Conservation (phyloP, 2,329 filamentous ascomycete species). For the Coniochaeta sp. region DNA sequence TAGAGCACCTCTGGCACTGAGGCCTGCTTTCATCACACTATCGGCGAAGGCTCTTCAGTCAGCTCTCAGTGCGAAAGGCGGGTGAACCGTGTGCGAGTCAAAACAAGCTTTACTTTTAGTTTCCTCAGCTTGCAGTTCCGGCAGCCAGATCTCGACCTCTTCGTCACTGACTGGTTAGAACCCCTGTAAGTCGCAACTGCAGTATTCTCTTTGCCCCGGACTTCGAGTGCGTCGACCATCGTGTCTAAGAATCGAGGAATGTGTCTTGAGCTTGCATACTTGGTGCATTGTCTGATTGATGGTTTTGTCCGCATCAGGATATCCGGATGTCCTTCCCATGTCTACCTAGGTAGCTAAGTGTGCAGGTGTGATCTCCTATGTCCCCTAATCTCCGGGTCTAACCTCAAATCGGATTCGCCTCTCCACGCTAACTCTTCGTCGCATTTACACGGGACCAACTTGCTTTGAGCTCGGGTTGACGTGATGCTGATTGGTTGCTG, state of each 20-base stretch:
- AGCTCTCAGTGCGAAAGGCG: background rate
- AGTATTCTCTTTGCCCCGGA: background rate
- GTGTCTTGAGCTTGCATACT: too few relatives aligned
- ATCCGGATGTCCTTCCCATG: background rate
- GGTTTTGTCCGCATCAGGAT: background rate
- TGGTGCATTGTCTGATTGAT: background rate
- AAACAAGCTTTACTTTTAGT: slow-evolving; percentile 30
- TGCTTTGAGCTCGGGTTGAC: background rate
- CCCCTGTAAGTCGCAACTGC: background rate
- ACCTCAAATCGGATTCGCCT: background rate
- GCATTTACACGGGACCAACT: too few relatives aligned
- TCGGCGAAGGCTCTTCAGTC: background rate
- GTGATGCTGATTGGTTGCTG: background rate
- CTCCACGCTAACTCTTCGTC: background rate
- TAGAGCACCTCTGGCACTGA: too few relatives aligned
- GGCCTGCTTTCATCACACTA: too few relatives aligned
- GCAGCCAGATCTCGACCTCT: slow-evolving; percentile 27
- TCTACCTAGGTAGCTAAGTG: background rate
- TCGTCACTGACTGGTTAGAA: background rate
- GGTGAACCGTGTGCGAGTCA: too few relatives aligned
- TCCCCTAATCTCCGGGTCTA: background rate
- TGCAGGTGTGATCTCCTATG: background rate
- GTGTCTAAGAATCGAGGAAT: background rate
- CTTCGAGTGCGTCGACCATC: background rate
- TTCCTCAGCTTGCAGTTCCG: slow-evolving; percentile 44